Evolutionary conservation across 2,329 filamentous ascomycete genomes (phyloP).

Genomic region (Aspergillus aculeatus): DNA sequence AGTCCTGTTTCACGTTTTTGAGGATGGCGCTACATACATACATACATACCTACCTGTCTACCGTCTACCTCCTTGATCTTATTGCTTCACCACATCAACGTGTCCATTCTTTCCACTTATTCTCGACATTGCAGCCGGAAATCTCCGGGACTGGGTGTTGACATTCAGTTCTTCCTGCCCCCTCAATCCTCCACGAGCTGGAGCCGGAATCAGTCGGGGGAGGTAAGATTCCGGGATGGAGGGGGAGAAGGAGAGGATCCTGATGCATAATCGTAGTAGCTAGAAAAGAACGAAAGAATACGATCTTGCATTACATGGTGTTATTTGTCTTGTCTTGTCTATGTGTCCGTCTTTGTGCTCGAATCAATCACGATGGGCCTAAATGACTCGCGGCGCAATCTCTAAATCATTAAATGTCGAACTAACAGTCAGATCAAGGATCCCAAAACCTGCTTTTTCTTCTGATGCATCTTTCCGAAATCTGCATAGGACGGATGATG

Average conservation of each 20-base stretch:
- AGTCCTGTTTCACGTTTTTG: constrained; percentile 2
- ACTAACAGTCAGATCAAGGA: not conserved
- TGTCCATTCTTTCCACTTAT: not conserved
- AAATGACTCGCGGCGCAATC: too few species aligned
- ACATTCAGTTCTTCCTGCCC: not conserved
- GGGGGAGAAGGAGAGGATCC: not conserved
- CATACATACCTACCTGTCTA: not conserved
- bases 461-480: not conserved
- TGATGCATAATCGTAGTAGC: not conserved
- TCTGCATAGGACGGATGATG: not conserved
- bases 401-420: not conserved
- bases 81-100: not conserved
- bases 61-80: not conserved
- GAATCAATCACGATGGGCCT: too few species aligned
- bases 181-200: not conserved
- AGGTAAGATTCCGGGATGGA: not conserved
- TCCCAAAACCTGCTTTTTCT: not conserved
- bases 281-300: not conserved
- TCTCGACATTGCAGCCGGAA: not conserved
- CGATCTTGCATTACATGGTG: not conserved
- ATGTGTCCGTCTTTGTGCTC: too few species aligned
- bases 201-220: not conserved
- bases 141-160: not conserved
- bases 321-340: not conserved
- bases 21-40: not conserved